These are phyloP conservation scores for Lobosporangium transversale DNA, from an alignment of 192 early-diverging fungal genomes.

Conservation along the genomic window DNA sequence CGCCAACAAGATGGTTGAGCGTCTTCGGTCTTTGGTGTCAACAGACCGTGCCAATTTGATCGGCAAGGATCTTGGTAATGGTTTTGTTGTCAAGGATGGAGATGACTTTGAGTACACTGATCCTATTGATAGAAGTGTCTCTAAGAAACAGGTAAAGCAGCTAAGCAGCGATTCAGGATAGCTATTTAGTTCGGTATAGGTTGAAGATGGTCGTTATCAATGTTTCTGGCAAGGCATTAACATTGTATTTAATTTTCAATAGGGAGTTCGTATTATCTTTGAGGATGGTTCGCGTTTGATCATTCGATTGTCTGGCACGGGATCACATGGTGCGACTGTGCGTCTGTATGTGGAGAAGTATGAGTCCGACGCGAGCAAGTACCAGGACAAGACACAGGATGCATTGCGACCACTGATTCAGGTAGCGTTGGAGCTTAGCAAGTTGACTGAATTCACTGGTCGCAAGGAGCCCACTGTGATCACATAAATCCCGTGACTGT, in stretches of 20 bases:
- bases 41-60: conserved; percentile 59
- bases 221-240: too few relatives aligned
- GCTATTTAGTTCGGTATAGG: too few relatives aligned
- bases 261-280: conserved; percentile 93
- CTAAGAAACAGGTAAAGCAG: conserved; percentile 75
- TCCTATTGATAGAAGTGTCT: conserved; percentile 88
- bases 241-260: too few relatives aligned
- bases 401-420: conserved; percentile 91
- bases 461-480: conserved; percentile 92
- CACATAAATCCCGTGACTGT: conserved; percentile 60
- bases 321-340: conserved; percentile 94
- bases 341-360: conserved; percentile 97
- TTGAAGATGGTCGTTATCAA: too few relatives aligned
- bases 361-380: conserved; percentile 65
- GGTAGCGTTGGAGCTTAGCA: conserved; percentile 78
- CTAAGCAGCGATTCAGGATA: too few relatives aligned
- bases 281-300: conserved; percentile 92
- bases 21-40: conserved; percentile 67
- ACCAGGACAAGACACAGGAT: conserved; percentile 76
- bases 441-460: conserved; percentile 85
- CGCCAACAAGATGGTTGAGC: conserved; percentile 83
- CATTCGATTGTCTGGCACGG: conserved; percentile 93
- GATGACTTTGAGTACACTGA: conserved; percentile 97
- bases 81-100: conserved; percentile 70
- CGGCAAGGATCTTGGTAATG: conserved; percentile 69